Base-by-base conservation (phyloP, 2,329 filamentous ascomycete genomes). In the Hypoxylon sp. region DNA sequence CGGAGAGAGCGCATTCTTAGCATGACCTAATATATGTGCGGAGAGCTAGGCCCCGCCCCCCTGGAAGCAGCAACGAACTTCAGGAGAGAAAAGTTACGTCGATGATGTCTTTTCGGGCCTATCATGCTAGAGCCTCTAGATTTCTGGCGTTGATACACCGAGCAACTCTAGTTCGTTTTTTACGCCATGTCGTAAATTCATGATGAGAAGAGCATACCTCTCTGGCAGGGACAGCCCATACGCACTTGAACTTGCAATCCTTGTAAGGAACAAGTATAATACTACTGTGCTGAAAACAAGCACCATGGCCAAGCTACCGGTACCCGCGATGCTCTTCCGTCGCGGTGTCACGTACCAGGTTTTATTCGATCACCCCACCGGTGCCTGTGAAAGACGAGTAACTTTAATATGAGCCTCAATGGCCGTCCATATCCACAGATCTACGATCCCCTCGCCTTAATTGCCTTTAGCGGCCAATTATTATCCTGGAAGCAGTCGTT, bases 1-100 rank as follows among this genome's bases (percentile, higher is more conserved):
- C 59, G 62, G 69, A 62, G 53, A 63, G 29, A 44, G n/a, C 9
- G 22, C 22, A 35, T 44, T 26, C 48, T 65, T 69, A 71, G 58
- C 66, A 60, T 66, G 63, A 50, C 46, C 66, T 65, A 67, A 70
- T 71, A 65, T 67, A 66, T 17, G 5, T 63, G 59, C 74, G 73
- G 74, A 74, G 69, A 66, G 59, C 70, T 60, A 75, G 59, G 59
- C 65, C 71, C 74, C 73, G 72, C 59, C 64, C 69, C 69, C 71
- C 71, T 71, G 59, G 64, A 74, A 72, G 51, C 35, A 73, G 69
- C 67, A 62, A 69, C 44, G 44, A 65, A 37, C 52, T 69, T 55
- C 60, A 68, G 37, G 64, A 22, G 52, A 31, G 31, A 22, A 5
- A 44, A 59, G 59, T 52, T 55, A 31, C 37, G 17, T n/a, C 29